Evolutionary conservation across 176 grass and related monocot genomes (phyloP).

Genomic region (Eragrostis nindensis): DNA sequence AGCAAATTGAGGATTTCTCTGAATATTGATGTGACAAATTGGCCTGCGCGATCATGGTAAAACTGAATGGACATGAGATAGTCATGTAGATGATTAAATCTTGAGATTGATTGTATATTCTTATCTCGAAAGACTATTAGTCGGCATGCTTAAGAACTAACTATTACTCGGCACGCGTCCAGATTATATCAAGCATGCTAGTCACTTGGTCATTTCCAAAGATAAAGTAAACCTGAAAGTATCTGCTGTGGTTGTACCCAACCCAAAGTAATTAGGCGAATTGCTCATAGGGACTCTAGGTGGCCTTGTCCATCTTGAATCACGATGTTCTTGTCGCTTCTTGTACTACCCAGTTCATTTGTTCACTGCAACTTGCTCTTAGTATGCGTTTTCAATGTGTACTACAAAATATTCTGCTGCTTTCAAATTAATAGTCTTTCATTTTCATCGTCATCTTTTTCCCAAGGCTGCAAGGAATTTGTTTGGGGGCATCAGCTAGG

Average conservation of each 20-base stretch:
- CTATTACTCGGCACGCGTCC: constrained; percentile 3
- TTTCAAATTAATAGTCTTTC: background rate
- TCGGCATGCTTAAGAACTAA: background rate
- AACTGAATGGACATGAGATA: background rate
- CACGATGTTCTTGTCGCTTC: constrained; percentile 31
- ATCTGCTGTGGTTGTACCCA: constrained; percentile 40
- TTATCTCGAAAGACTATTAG: constrained; percentile 28
- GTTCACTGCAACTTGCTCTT: background rate
- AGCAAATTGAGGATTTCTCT: background rate
- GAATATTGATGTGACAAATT: background rate
- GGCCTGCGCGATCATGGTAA: background rate
- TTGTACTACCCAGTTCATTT: constrained; percentile 5
- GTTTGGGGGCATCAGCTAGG: background rate
- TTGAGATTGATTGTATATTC: background rate
- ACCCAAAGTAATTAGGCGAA: constrained; percentile 14
- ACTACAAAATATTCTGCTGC: background rate
- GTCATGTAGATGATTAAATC: background rate
- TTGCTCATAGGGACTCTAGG: background rate
- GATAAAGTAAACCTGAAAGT: constrained; percentile 42
- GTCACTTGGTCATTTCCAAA: constrained; percentile 14
- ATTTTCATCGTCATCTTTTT: background rate
- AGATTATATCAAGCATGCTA: background rate
- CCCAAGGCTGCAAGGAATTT: background rate
- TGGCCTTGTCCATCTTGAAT: constrained; percentile 34
- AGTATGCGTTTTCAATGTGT: background rate